A percentile compares a stretch with the other conserved stretches of the same genome.
These are phyloP conservation scores for Ophiostoma perfectum DNA, from an alignment of 2,329 filamentous ascomycete genomes.

Conservation along the genomic window DNA sequence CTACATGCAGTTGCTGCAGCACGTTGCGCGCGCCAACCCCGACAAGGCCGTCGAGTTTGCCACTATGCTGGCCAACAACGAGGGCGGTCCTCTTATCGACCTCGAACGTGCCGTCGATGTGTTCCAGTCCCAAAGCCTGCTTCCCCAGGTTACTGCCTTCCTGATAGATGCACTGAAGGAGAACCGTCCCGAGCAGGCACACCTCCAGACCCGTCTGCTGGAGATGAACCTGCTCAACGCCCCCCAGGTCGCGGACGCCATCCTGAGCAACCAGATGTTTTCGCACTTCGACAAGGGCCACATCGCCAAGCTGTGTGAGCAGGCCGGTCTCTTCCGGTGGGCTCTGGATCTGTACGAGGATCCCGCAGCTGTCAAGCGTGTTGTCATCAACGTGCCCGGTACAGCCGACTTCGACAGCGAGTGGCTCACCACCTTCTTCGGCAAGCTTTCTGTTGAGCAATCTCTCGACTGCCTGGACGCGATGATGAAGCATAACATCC, in stretches of 20 bases:
- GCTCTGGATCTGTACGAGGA: conserved; percentile 95
- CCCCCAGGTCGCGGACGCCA: conserved; percentile 95
- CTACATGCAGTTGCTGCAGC: conserved; percentile 84
- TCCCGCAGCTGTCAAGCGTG: conserved; percentile 80
- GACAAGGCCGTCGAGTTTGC: conserved; percentile 96
- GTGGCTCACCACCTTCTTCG: conserved; percentile 89
- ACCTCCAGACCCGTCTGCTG: conserved; percentile 86
- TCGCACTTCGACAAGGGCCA: conserved; percentile 89
- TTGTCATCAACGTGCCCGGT: conserved; percentile 73
- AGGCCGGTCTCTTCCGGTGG: conserved; percentile 78
- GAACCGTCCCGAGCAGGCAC: conserved; percentile 87
- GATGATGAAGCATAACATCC: conserved; percentile 95
- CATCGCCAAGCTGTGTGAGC: conserved; percentile 86
- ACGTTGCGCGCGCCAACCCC: conserved; percentile 84
- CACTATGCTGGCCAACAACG: conserved; percentile 82
- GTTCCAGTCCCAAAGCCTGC: conserved; percentile 96
- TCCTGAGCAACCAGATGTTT: conserved; percentile 97
- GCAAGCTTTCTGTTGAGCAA: conserved; percentile 89
- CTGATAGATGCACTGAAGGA: conserved; percentile 90
- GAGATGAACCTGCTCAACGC: conserved; percentile 98
- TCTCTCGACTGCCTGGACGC: conserved; percentile 90
- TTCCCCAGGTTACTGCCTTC: conserved; percentile 98
- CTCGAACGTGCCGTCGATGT: conserved; percentile 94
- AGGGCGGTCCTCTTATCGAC: conserved; percentile 81
- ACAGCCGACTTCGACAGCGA: conserved; percentile 83